Evolutionary conservation across 441 rosid species (phyloP), one percentile per base, ranked within the genome.

Genomic region (Gossypium gossypioides): DNA sequence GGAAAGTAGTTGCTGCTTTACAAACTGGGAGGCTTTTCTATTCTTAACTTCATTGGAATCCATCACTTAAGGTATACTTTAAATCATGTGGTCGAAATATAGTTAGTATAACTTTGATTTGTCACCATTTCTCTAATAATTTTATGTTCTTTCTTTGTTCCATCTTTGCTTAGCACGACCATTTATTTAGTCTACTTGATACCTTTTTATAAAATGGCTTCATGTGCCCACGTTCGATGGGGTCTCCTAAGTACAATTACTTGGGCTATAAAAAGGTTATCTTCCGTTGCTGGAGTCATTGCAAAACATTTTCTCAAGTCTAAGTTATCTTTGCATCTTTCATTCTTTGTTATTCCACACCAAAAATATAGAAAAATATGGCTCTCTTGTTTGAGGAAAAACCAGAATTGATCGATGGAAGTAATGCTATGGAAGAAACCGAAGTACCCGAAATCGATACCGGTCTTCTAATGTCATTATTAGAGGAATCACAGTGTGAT

Each of bases 401-500:
- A 6, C 66, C 64, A 62, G 52, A 13, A 29, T 52, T 44, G 71
- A 19, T n/a, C 21, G 7, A 48, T 1, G 54, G 42, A 3, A 61
- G 54, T 0, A 63, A 34, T 61, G 44, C 13, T 21, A 34, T 55
- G 57, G 71, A 74, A 51, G 77, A 9, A 8, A 29, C 62, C 16
- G 71, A 63, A 56, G 32, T 69, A 24, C 22, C 44, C 12, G 50
- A 52, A 37, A 32, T 16, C 4, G 57, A 67, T 51, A 21, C 25
- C 42, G 65, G 44, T 10, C 18, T 81, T 13, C 77, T 81, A 16
- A 61, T 48, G 65, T 76, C 78, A 46, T 59, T 79, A 22, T 69
- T 81, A 48, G 84, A 81, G 62, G 84, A 79, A 19, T 63, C 79
- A n/a, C 73, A 74, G 1, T 44, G 51, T 5, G 82, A 79, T 10